These are phyloP conservation scores for Macadamia tetraphylla DNA, from an alignment of 164 flowering plant genomes.

Conservation along the genomic window DNA sequence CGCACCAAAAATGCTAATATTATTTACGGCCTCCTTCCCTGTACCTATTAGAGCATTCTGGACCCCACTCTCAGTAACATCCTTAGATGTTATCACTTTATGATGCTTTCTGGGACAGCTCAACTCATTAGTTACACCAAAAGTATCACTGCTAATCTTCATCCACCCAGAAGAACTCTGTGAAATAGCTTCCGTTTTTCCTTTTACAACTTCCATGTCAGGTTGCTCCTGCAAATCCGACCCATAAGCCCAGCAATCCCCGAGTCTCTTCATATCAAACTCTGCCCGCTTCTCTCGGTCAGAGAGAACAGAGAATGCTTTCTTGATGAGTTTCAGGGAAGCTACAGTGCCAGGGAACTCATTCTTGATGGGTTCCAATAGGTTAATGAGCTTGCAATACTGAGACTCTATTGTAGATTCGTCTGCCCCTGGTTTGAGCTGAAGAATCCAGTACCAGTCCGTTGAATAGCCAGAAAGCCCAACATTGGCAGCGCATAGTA, in stretches of 20 bases:
- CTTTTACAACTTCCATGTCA: no score
- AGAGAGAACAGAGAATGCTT: slow-evolving; percentile 39
- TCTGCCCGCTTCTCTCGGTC: slow-evolving; percentile 24
- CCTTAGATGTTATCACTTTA: no score
- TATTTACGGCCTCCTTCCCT: background rate
- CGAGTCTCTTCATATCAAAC: slow-evolving; percentile 28
- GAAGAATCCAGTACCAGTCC: slow-evolving; percentile 54
- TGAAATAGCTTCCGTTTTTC: no score
- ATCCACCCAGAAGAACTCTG: no score
- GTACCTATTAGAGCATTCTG: background rate
- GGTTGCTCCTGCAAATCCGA: background rate
- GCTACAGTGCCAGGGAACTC: slow-evolving; percentile 49
- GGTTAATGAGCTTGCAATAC: slow-evolving; percentile 41
- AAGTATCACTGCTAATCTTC: no score
- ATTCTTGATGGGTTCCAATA: slow-evolving; percentile 56
- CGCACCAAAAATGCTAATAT: background rate
- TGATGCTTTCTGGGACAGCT: no score
- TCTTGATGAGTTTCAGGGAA: slow-evolving; percentile 51
- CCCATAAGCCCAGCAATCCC: background rate
- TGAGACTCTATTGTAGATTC: slow-evolving; percentile 41
- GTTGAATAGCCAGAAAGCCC: slow-evolving; percentile 26
- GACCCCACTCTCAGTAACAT: background rate
- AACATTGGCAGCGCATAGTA: slow-evolving; percentile 41
- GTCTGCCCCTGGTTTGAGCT: slow-evolving; percentile 34
- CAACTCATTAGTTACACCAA: no score